Evolutionary conservation across 2,329 filamentous ascomycete genomes (phyloP), one percentile per base, ranked within the genome.

Genomic region (Colletotrichum lentis): DNA sequence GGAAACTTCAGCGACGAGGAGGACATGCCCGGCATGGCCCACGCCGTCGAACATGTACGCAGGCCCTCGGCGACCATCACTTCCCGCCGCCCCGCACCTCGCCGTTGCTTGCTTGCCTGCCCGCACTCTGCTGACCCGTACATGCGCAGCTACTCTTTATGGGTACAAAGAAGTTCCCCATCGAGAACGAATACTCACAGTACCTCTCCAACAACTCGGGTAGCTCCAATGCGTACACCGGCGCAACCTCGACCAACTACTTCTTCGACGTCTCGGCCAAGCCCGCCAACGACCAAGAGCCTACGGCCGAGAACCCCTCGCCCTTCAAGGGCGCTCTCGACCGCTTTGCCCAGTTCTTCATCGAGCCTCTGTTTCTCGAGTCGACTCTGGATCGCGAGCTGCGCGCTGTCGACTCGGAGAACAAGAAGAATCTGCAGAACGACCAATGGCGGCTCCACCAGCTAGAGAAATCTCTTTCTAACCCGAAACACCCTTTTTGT

Each of bases 161-260:
- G 96, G 96, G 96, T 57, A 99, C 96, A 8, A 91, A 97, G 79
- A 99, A 98, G 87, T 99, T 96, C 76, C 96, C 96, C 0, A 88
- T 90, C 77, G 95, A 97, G 80, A 98, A 99, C 79, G 95, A 92
- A 72, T 99, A 99, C 83, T 93, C 93, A 75, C 91, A 95, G 77
- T 99, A 97, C 78, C 87, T 99, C 62, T 92, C 94, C 59, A 86
- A 92, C 68, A 91, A 97, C 78, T 97, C 94, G 11, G 96, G 96
- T 63, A 89, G 91, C 76, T 97, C 94, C 35, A 99, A 99, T 78
- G 96, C 96, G 63, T 98, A 97, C 79, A 99, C 96, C 1, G 94
- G 91, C 18, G 85, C 92, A 5, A 97, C 93, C 1, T 96, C 95
- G 60, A 99, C 96, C 71, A 98, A 98, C 81, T 99, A 97, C 82